Evolutionary conservation across 2,329 filamentous ascomycete genomes (phyloP), one percentile per base, ranked within the genome.

Genomic region (Clathrospora elynae): DNA sequence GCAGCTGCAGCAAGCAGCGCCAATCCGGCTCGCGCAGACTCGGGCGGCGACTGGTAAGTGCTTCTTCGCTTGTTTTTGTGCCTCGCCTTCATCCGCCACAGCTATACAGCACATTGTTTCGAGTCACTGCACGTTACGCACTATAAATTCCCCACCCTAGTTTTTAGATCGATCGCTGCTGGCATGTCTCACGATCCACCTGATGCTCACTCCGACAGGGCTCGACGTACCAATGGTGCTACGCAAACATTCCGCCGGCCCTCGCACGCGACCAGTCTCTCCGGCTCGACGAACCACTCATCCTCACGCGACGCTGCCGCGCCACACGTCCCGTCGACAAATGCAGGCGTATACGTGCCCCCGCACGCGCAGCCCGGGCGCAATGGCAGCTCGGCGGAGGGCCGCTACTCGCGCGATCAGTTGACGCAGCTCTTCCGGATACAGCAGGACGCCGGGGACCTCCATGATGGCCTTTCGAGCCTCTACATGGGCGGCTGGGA

Each of bases 401-500:
- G 76, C 46, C 84, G 87, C 57, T 95, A 95, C 71, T 83, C 83
- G 52, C 88, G 85, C 69, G 88, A 91, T 2, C 83, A 95, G 53
- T 76, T 96, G 50, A 76, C 96, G 44, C 81, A 84, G 42, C 80
- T 96, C 54, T 92, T 83, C 71, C 82, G 80, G 57, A 70, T 72
- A 43, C 79, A 84, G 60, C 73, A 75, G 49, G 76, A 80, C 56
- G 75, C 75, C 28, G 75, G 78, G 31, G 71, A 71, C 39, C 75
- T 81, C 49, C 78, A 77, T 37, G 79, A 82, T 46, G 81, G 85
- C 51, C 74, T 90, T 25, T 78, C 85, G 31, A 77, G 78, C 48
- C 78, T 95, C 42, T 91, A 86, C 64, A 80, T 87, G 58, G 78
- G 83, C 41, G 84, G 84, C 48, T 96, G 90, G 90, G 85, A 89